phyloP scores from a whole-genome alignment of 108 stramenopile species.

The Chaetoceros tenuissimus region DNA sequence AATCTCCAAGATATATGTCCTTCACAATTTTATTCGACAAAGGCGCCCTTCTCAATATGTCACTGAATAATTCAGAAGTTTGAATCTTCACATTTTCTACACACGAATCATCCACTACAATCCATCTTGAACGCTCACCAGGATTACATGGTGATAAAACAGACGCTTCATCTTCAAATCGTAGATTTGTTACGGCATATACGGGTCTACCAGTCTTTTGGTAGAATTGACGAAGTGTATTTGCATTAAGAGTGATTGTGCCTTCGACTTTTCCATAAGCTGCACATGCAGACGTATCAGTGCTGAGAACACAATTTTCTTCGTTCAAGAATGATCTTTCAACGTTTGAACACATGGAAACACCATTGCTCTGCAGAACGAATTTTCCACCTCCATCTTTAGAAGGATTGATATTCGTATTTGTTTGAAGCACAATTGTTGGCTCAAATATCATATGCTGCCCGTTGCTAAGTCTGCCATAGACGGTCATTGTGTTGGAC shows the following conservation, averaged over 20 bases:
- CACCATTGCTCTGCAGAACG: constrained; percentile 1
- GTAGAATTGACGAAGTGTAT: background rate
- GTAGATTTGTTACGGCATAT: constrained; percentile 19
- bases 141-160: constrained; percentile 5
- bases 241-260: background rate
- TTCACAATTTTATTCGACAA: too few species aligned
- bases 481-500: background rate
- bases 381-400: constrained; percentile 11
- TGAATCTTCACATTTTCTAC: background rate
- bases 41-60: too few species aligned
- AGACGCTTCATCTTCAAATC: constrained; percentile 9
- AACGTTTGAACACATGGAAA: constrained; percentile 1
- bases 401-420: constrained; percentile 5
- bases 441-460: constrained; percentile 6
- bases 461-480: background rate
- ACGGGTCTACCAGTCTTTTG: background rate
- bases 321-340: constrained; percentile 1
- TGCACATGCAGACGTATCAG: background rate
- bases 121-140: constrained; percentile 11
- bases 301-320: background rate
- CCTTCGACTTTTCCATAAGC: background rate
- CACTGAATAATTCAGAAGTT: background rate
- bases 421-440: background rate
- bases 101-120: background rate
- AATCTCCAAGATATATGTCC: too few species aligned